Evolutionary conservation across 169 alveolate species (phyloP), one percentile per base, ranked within the genome.

Genomic region (Eimeria acervulina): DNA sequence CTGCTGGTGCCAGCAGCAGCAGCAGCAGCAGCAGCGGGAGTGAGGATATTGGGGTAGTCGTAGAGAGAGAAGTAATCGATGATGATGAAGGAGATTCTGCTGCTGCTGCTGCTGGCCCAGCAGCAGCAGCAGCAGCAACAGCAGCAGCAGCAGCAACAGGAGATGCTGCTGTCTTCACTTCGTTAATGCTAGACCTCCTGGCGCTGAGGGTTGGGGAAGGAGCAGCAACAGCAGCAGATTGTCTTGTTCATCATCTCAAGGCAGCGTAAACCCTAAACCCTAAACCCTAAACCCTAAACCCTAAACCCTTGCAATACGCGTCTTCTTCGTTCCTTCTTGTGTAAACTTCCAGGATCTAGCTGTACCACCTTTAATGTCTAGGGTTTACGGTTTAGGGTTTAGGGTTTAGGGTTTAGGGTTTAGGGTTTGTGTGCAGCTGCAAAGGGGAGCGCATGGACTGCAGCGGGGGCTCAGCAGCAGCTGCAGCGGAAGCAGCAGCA

Each of bases 191-290:
- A 13, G 89, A 78, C 31, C 7, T 78, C 2, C 26, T 78, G 13
- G 89, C 89, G 36, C 8, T 42, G 12, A 17, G 63, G 4, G 89
- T 36, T 6, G 84, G 84, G 7, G 84, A 72, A 72, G 84, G 84
- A 31, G 84, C 84, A 72, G 47, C 59, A 51, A 51, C 59, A 51
- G 59, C 59, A 51, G 59, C 59, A 51, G 59, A 51, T 51, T 51
- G 59, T 51, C 59, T 72, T 21, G 84, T 72, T 21, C 36, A 72
- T 31, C 84, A 72, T 31, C 84, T 72, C 44, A 72, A 72, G 38
- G 84, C 19, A 38, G 84, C 84, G 84, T 72, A 72, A 72, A 36
- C 84, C 74, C 74, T 63, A 63, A 63, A 63, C 74, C 3, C 74
- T 63, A 63, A 63, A 63, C 12, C 3, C 74, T 63, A 63, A 63